Evolutionary conservation across 345 rosid species (phyloP), one percentile per base, ranked within the genome.

Genomic region (Clausena lansium): DNA sequence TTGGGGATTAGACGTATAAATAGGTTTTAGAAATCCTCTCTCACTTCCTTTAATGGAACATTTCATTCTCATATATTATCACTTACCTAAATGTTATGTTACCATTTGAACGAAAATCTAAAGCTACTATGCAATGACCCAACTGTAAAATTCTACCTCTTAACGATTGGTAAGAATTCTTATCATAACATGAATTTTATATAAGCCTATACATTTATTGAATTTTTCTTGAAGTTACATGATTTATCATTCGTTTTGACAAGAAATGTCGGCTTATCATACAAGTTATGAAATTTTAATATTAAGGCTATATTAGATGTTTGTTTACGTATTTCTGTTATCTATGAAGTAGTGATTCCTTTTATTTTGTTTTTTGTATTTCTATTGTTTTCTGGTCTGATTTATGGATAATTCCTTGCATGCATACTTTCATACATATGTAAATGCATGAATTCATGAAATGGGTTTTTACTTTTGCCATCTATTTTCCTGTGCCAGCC

Each of bases 381-480:
- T 52, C 22, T 45, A 13, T 13, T 10, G 47, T 27, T 63, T 39
- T 57, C 50, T 62, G 33, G 58, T 67, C 70, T 62, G 8, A 14
- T 30, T 6, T 4, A 13, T 33, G 19, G 27, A 28, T 66, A 33
- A 27, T 13, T 39, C 6, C 36, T 27, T 30, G 20, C 19, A 57
- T 22, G 39, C 35, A 38, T 66, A 4, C 71, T 13, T 73, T 17
- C 30, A 2, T 35, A 27, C 3, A 27, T 63, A 58, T 39, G 27
- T 68, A n/a, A 10, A 13, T 33, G 8, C 41, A 32, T 72, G 6
- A 71, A 24, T n/a, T n/a, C 62, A 67, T 65, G 57, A 17, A 65
- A 64, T 73, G 60, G 7, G 14, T 35, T 45, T 70, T 66, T 58
- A 63, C 76, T 71, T 41, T 78, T 17, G 68, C 76, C 52, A 45